phyloP scores from a whole-genome alignment of 805 yeast species.

The Alloascoidea africana region DNA sequence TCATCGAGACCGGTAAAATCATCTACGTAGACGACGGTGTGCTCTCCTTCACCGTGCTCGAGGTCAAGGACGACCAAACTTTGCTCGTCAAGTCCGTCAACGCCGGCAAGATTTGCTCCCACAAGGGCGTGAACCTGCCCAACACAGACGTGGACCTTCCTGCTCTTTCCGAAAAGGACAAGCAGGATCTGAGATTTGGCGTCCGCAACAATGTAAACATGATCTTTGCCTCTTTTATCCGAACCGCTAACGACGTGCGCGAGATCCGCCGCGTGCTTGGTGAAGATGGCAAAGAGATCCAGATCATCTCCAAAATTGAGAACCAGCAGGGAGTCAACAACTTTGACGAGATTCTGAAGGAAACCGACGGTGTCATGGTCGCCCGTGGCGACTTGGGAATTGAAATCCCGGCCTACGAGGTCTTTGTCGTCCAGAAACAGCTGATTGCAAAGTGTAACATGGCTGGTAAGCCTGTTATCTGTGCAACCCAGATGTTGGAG shows the following conservation, averaged over 20 bases:
- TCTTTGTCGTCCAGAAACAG: conserved; percentile 96
- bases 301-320: conserved; percentile 95
- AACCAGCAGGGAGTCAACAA: conserved; percentile 99
- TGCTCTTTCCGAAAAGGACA: conserved; percentile 94
- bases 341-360: conserved; percentile 88
- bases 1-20: conserved; percentile 72
- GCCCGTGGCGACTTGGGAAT: conserved; percentile 99
- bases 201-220: conserved; percentile 96
- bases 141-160: conserved; percentile 98
- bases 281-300: conserved; percentile 91
- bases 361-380: conserved; percentile 99
- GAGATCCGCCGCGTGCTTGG: conserved; percentile 91
- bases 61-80: conserved; percentile 65
- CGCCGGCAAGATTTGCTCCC: conserved; percentile 91
- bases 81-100: conserved; percentile 81
- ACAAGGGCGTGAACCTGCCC: conserved; percentile 98
- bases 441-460: conserved; percentile 97
- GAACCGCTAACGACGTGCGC: conserved; percentile 80
- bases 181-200: conserved; percentile 84
- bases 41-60: conserved; percentile 81
- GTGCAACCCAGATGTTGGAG: conserved; percentile 99
- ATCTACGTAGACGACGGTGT: conserved; percentile 98
- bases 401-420: conserved; percentile 98
- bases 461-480: conserved; percentile 98
- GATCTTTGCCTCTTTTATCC: conserved; percentile 96